Evolutionary conservation across 305 asterid genomes (phyloP).

Genomic region (Fraxinus albicans): DNA sequence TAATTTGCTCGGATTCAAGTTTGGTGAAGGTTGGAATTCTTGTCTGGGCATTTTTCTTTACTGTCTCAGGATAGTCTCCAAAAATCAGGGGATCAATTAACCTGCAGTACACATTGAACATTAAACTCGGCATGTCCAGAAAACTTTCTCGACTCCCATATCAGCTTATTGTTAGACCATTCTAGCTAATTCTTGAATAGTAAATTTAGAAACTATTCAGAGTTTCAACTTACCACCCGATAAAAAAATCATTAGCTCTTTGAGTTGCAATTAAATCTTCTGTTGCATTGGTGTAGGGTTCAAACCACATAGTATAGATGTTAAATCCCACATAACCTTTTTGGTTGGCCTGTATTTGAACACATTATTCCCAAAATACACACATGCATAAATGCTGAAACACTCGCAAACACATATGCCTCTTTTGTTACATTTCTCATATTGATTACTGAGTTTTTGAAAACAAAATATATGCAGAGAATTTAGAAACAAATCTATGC

Average conservation of each 20-base stretch:
- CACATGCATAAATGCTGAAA: background rate
- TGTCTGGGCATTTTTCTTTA: conserved; percentile 39
- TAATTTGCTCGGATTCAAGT: conserved; percentile 40
- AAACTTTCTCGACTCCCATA: background rate
- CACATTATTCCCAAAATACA: background rate
- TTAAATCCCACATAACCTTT: conserved; percentile 47
- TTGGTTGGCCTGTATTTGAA: conserved; percentile 39
- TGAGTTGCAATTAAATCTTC: conserved; percentile 41
- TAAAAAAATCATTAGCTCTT: conserved; percentile 33
- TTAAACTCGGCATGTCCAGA: background rate
- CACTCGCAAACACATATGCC: background rate
- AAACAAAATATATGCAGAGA: background rate
- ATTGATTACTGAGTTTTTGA: background rate
- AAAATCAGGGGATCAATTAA: conserved; percentile 42
- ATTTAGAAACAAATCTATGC: background rate
- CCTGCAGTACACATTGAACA: conserved; percentile 32
- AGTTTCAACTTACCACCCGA: conserved; percentile 43
- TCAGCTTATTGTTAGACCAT: background rate
- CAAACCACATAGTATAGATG: conserved; percentile 27
- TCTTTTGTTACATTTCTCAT: background rate
- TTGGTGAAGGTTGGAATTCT: conserved; percentile 51
- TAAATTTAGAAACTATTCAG: background rate
- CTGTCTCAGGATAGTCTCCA: conserved; percentile 56
- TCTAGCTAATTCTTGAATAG: background rate
- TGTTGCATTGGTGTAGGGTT: conserved; percentile 35